phyloP scores from a whole-genome alignment of 805 yeast species.

The Ogataea parapolymorpha region DNA sequence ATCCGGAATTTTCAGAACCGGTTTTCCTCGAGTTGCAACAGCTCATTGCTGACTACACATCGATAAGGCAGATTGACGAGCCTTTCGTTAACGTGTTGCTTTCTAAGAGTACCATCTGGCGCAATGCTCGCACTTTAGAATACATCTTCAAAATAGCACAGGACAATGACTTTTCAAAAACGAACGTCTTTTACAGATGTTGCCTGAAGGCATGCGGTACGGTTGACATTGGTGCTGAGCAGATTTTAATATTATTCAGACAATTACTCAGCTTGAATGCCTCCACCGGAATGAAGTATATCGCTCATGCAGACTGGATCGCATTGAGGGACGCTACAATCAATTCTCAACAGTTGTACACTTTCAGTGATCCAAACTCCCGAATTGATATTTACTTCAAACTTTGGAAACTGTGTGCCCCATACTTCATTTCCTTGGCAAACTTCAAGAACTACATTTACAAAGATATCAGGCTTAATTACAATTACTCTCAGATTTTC shows the following conservation, averaged over 20 bases:
- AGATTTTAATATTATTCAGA: conserved; percentile 42
- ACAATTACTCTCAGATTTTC: conserved; percentile 37
- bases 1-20: conserved; percentile 47
- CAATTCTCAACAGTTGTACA: conserved; percentile 36
- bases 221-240: conserved; percentile 49
- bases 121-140: conserved; percentile 59
- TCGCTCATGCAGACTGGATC: conserved; percentile 84
- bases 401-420: conserved; percentile 49
- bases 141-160: conserved; percentile 60
- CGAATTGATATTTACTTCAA: conserved; percentile 54
- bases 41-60: conserved; percentile 53
- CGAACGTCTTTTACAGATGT: conserved; percentile 71
- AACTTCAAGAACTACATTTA: conserved; percentile 44
- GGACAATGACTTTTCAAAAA: conserved; percentile 52
- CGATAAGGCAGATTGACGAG: conserved; percentile 63
- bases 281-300: conserved; percentile 51
- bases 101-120: conserved; percentile 66
- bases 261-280: conserved; percentile 43
- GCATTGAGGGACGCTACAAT: conserved; percentile 76
- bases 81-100: conserved; percentile 78
- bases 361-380: conserved; percentile 32
- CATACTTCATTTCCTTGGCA: conserved; percentile 45
- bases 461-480: conserved; percentile 43
- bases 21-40: conserved; percentile 57
- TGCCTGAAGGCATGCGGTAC: conserved; percentile 69